Conservation (phyloP, 768 basidiomycete genomes). For the Clitopilus passeckerianus region DNA sequence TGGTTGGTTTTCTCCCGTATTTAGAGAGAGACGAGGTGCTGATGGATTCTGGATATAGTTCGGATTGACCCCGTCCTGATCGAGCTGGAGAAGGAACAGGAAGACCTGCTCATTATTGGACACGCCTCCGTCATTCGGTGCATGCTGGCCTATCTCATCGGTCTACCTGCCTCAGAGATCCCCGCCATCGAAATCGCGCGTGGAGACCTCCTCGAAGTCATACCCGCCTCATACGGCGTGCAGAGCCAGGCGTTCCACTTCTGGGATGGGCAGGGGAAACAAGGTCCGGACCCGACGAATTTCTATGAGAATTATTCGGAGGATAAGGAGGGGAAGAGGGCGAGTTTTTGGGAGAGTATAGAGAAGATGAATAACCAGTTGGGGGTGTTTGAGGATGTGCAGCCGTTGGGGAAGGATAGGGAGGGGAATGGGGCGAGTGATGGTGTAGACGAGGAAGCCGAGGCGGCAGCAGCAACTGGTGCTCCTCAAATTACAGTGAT, state of each 20-base stretch:
- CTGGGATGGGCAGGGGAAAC: constrained; percentile 83
- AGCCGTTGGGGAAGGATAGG: not conserved
- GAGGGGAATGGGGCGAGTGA: not conserved
- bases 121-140: constrained; percentile 98
- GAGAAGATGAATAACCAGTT: not conserved
- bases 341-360: constrained; percentile 7
- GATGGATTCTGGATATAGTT: constrained; percentile 39
- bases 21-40: not conserved
- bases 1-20: not conserved
- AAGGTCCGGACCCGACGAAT: constrained; percentile 56
- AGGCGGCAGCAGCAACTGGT: not conserved
- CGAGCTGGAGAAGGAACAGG: constrained; percentile 90
- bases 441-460: not conserved
- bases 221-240: constrained; percentile 86
- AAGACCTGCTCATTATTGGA: constrained; percentile 94
- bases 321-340: constrained; percentile 61
- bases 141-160: constrained; percentile 88
- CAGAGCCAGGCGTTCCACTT: constrained; percentile 88
- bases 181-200: constrained; percentile 96
- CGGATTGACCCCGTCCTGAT: constrained; percentile 91
- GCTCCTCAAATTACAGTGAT: not conserved
- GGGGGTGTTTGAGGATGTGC: not conserved
- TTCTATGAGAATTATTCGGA: constrained; percentile 90
- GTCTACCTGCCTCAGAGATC: constrained; percentile 92
- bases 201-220: constrained; percentile 93